Conservation (phyloP, 2,329 filamentous ascomycete genomes). For the Helminthosporium solani region DNA sequence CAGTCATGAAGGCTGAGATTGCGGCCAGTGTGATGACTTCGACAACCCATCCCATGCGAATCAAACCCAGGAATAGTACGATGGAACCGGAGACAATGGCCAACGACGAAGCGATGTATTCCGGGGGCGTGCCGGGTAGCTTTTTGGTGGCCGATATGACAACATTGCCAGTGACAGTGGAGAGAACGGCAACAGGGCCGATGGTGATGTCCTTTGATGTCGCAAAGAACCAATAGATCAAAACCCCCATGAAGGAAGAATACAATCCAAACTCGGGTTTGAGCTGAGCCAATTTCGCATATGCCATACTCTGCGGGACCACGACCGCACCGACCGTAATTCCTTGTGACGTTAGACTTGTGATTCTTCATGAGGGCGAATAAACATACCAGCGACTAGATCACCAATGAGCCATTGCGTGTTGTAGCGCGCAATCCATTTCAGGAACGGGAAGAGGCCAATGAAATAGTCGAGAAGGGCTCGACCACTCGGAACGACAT, state of each 20-base stretch:
- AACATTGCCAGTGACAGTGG: slow-evolving; percentile 81
- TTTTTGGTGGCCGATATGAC: slow-evolving; percentile 62
- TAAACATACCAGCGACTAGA: slow-evolving; percentile 74
- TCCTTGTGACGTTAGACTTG: slow-evolving; percentile 46
- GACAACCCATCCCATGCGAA: slow-evolving; percentile 85
- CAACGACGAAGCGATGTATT: slow-evolving; percentile 59
- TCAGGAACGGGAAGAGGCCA: slow-evolving; percentile 80
- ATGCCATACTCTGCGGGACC: slow-evolving; percentile 94
- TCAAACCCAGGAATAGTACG: slow-evolving; percentile 75
- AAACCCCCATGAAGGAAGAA: slow-evolving; percentile 93
- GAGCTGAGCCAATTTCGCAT: slow-evolving; percentile 79
- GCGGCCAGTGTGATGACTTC: slow-evolving; percentile 90
- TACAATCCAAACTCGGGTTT: slow-evolving; percentile 82
- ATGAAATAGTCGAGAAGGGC: slow-evolving; percentile 62
- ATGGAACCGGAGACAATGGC: slow-evolving; percentile 78
- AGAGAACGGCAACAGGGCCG: slow-evolving; percentile 93
- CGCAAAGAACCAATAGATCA: slow-evolving; percentile 97
- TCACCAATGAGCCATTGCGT: slow-evolving; percentile 85
- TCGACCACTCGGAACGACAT: slow-evolving; percentile 59
- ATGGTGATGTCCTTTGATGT: slow-evolving; percentile 99
- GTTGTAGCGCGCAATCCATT: slow-evolving; percentile 92
- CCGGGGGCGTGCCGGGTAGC: slow-evolving; percentile 37
- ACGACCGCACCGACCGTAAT: slow-evolving; percentile 76
- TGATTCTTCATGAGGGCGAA: background rate
- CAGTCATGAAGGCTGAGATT: slow-evolving; percentile 96